Base-by-base conservation (phyloP, 2,329 filamentous ascomycete species). In the Neurospora sp. region DNA sequence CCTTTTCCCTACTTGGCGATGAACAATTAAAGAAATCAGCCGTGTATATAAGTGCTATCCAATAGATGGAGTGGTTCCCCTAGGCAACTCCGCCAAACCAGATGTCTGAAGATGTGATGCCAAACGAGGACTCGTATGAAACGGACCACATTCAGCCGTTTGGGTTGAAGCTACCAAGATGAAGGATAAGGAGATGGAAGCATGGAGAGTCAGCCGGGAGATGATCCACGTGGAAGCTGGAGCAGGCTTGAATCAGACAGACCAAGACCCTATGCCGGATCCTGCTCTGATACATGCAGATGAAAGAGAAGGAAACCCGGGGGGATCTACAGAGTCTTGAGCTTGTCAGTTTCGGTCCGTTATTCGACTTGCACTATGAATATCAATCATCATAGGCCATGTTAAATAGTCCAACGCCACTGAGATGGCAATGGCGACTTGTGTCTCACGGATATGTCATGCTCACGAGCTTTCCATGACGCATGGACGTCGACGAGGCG, bases 11-110 rank as follows among this genome's bases (percentile, higher is more conserved):
- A 62, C 52, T 62, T 66, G 70, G 67, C n/a, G 72, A 71, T 73
- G 57, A 36, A 28, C 38, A 19, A 33, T 57, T 69, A 62, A 69
- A 68, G 46, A 70, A 69, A 69, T 69, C 71, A 69, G 76, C 76
- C 74, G 77, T 83, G 81, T 83, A 82, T 75, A 82, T 83, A 82
- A 80, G 78, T 78, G 77, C 77, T 79, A 75, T 74, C 74, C 76
- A 79, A 79, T 78, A 81, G 77, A 79, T 74, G 73, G 75, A 77
- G 52, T 62, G 52, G 52, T 62, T 62, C 52, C 52, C 28, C 15
- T 57, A 62, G 52, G 52, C 8, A 2, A 6, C 23, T 62, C 52
- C 52, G 1, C 6, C 3, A 57, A 15, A 2, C 2, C 43, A n/a
- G 43, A 23, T 52, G 10, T 23, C 12, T 23, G 10, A 46, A 23